These are phyloP conservation scores for Leccinum subrobustum DNA, from an alignment of 1,284 basidiomycete species.

Conservation along the genomic window DNA sequence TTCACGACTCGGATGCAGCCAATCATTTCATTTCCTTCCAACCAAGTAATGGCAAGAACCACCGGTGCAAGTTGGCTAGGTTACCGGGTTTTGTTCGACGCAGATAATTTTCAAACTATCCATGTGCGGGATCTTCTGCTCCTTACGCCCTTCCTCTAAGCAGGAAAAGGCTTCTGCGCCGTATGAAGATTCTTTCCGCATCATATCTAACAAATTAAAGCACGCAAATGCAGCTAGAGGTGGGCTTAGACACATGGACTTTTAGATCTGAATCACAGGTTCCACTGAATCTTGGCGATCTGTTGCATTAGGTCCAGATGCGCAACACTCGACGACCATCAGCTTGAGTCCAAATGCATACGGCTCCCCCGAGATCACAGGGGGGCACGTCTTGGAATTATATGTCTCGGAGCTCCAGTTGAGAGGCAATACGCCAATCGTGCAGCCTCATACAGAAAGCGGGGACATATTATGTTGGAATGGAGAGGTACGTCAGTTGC, in stretches of 20 bases:
- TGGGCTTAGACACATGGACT: slow-evolving; percentile 25
- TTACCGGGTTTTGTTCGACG: neutral
- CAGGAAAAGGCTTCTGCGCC: slow-evolving; percentile 4
- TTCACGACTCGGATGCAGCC: neutral
- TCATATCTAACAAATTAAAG: slow-evolving; percentile 37
- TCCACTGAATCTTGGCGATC: neutral
- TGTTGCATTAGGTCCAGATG: slow-evolving; percentile 57
- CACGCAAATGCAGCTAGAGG: slow-evolving; percentile 51
- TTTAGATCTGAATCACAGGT: neutral
- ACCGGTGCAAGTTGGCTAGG: neutral
- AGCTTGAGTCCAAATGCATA: slow-evolving; percentile 8
- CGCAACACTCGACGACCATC: slow-evolving; percentile 38
- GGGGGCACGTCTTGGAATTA: slow-evolving; percentile 42
- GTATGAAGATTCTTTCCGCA: slow-evolving; percentile 22
- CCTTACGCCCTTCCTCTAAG: slow-evolving; percentile 22
- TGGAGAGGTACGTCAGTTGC: slow-evolving; percentile 65
- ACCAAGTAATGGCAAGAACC: neutral
- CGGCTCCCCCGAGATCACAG: neutral
- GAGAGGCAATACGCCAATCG: slow-evolving; percentile 59
- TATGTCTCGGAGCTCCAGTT: slow-evolving; percentile 80
- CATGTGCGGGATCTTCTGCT: slow-evolving; percentile 58
- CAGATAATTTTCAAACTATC: neutral
- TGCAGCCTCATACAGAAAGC: slow-evolving; percentile 69
- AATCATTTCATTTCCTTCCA: neutral
- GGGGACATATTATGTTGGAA: slow-evolving; percentile 85